phyloP scores from a whole-genome alignment of 1,284 basidiomycete genomes.

The Pseudozyma flocculosa region DNA sequence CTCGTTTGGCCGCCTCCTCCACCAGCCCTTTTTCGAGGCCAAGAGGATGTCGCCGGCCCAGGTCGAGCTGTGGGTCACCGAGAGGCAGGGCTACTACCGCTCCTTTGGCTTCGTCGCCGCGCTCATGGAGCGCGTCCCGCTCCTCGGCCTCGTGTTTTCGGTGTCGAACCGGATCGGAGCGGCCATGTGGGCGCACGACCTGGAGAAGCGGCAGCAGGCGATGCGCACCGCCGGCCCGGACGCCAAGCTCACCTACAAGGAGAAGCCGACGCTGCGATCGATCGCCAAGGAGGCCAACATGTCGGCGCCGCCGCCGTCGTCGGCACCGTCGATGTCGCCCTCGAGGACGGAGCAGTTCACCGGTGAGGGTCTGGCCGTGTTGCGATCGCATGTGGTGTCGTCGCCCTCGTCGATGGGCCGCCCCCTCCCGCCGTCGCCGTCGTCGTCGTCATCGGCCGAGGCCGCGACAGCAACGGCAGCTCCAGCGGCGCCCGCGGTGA shows the following conservation, averaged over 20 bases:
- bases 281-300: constrained; percentile 16
- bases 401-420: no score
- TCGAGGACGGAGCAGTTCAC: constrained; percentile 9
- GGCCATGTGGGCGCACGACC: constrained; percentile 56
- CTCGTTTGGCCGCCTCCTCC: constrained; percentile 32
- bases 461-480: not conserved
- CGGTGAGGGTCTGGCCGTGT: constrained; percentile 33
- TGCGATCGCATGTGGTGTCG: constrained; percentile 8
- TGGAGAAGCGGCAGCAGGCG: constrained; percentile 54
- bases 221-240: constrained; percentile 11
- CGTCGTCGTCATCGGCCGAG: no score
- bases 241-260: constrained; percentile 9
- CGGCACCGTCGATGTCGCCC: no score
- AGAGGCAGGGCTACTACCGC: constrained; percentile 45
- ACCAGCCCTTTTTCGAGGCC: constrained; percentile 43
- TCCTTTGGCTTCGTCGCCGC: constrained; percentile 49
- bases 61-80: constrained; percentile 52
- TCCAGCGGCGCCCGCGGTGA: no score
- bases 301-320: no score
- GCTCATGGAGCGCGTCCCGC: constrained; percentile 49
- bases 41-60: constrained; percentile 53
- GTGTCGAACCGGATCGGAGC: constrained; percentile 56
- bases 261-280: constrained; percentile 26
- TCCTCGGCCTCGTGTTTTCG: constrained; percentile 48
- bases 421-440: no score